These are phyloP conservation scores for Neurospora hispaniola DNA, from an alignment of 495 filamentous ascomycete genomes.

Conservation along the genomic window DNA sequence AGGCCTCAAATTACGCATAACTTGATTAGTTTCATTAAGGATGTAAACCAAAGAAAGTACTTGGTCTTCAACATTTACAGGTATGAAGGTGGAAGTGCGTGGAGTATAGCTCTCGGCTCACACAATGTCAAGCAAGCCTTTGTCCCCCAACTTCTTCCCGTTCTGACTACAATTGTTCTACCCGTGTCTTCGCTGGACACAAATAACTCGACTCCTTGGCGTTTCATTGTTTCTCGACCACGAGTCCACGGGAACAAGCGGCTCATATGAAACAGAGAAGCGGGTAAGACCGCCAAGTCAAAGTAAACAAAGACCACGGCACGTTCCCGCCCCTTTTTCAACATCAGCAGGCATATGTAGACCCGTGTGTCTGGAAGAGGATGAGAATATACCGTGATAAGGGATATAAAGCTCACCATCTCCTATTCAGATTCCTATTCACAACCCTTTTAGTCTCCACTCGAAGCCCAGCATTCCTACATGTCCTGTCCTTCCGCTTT, in stretches of 20 bases:
- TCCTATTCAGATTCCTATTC: not conserved
- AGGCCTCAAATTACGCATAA: too few species aligned
- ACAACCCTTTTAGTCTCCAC: not conserved
- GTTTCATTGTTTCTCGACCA: not conserved
- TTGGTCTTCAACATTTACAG: too few species aligned
- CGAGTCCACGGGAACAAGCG: not conserved
- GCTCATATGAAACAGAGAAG: not conserved
- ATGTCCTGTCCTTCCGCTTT: not conserved
- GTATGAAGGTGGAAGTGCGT: too few species aligned
- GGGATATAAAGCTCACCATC: not conserved
- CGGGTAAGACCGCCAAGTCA: not conserved
- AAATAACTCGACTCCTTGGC: not conserved
- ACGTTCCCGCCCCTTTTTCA: not conserved
- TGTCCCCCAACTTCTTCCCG: not conserved
- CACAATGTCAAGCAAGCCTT: not conserved
- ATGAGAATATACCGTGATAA: too few species aligned
- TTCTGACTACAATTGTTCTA: not conserved
- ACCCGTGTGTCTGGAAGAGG: too few species aligned
- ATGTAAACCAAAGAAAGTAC: too few species aligned
- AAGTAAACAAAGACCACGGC: not conserved
- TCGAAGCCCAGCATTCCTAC: not conserved
- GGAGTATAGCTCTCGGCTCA: too few species aligned
- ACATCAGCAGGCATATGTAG: not conserved
- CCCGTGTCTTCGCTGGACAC: not conserved
- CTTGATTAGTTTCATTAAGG: too few species aligned